Percentiles rank a stretch among this genome's conserved stretches.
phyloP scores from a whole-genome alignment of 2,329 filamentous ascomycete species.

The Malbranchea zuffiana region DNA sequence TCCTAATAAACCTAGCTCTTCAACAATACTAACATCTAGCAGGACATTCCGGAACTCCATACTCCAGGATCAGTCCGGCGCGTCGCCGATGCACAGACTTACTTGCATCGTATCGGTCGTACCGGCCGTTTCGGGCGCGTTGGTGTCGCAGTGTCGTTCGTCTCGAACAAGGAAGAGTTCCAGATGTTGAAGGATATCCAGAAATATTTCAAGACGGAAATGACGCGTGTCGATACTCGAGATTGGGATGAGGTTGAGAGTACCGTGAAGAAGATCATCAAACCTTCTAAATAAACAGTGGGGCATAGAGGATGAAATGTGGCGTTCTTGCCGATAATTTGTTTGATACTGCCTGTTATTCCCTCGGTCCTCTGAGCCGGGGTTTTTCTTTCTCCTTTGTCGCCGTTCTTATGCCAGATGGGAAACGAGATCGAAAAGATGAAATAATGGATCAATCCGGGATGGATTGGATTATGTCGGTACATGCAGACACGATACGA shows the following conservation, averaged over 20 bases:
- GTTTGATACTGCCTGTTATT: too few relatives aligned
- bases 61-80: conserved; percentile 49
- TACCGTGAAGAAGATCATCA: conserved; percentile 70
- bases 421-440: too few relatives aligned
- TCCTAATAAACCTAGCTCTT: not conserved
- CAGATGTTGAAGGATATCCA: conserved; percentile 69
- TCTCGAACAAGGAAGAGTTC: conserved; percentile 77
- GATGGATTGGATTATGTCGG: too few relatives aligned
- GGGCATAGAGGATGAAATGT: too few relatives aligned
- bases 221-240: conserved; percentile 67
- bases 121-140: conserved; percentile 95
- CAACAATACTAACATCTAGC: conserved; percentile 4
- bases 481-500: too few relatives aligned
- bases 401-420: too few relatives aligned
- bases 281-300: too few relatives aligned
- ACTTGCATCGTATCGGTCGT: conserved; percentile 93
- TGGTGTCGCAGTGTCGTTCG: conserved; percentile 89
- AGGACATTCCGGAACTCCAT: conserved; percentile 59
- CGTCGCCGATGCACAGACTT: conserved; percentile 79
- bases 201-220: conserved; percentile 64
- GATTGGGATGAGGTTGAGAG: conserved; percentile 89
- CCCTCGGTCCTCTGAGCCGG: too few relatives aligned
- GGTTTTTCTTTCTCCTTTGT: too few relatives aligned
- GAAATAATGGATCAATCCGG: too few relatives aligned
- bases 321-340: too few relatives aligned